Conservation (phyloP, 352 stramenopile genomes). For the Plasmopara viticola region DNA sequence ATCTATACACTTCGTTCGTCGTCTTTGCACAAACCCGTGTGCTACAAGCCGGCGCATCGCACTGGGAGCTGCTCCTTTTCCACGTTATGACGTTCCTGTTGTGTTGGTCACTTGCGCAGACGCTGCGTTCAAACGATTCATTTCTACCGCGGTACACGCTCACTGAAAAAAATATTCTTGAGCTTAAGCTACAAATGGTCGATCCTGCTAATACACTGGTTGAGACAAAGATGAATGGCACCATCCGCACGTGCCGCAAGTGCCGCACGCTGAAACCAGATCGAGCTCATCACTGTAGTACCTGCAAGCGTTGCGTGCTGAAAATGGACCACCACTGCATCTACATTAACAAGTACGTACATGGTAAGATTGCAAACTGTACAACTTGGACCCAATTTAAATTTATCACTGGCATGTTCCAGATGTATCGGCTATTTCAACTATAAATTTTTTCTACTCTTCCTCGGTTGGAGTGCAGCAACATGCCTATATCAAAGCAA, state of each 20-base stretch:
- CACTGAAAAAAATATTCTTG: conserved; percentile 6
- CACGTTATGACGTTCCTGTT: conserved; percentile 52
- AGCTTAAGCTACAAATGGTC: conserved; percentile 5
- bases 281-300: conserved; percentile 78
- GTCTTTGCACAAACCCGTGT: conserved; percentile 49
- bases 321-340: conserved; percentile 89
- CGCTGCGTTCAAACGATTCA: conserved; percentile 46
- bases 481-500: conserved; percentile 66
- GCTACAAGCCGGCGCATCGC: conserved; percentile 18
- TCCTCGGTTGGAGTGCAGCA: conserved; percentile 65
- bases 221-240: conserved; percentile 71
- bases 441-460: conserved; percentile 87
- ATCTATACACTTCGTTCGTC: conserved; percentile 60
- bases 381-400: conserved; percentile 4
- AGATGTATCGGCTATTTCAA: conserved; percentile 86
- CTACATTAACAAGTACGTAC: conserved; percentile 84
- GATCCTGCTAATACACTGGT: conserved; percentile 17
- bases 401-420: not conserved
- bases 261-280: conserved; percentile 72
- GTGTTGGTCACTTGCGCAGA: conserved; percentile 49
- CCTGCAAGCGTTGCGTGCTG: conserved; percentile 67
- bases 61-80: conserved; percentile 41
- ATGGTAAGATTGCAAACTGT: not conserved
- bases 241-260: conserved; percentile 62
- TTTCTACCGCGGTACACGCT: conserved; percentile 36